Evolutionary conservation across 1,284 basidiomycete species (phyloP), one percentile per base, ranked within the genome.

Genomic region (Cutaneotrichosporon cutaneum): DNA sequence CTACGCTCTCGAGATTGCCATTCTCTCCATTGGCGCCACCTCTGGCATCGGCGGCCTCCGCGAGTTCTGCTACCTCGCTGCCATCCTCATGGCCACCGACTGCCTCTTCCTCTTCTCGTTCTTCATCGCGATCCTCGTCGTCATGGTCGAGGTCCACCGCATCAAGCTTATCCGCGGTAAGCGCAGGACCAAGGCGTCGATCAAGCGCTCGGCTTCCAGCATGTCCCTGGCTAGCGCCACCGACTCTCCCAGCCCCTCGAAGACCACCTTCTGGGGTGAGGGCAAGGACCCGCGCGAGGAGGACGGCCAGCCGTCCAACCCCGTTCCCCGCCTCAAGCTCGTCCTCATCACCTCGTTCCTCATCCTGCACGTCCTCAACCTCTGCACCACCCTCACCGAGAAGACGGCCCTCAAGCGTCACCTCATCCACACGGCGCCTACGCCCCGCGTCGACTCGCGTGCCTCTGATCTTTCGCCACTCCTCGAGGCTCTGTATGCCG

Each of bases 91-190:
- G 58, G 84, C 85, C 11, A 85, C 93, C 59, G 95, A 99, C 78
- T 96, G 93, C 77, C 73, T 93, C 55, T 85, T 94, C 77, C 85
- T 97, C 66, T 90, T 90, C 78, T 92, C 92, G 0, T 96, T 97
- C 81, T 90, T 94, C 76, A 85, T 90, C 1, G 88, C 91, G 3
- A 87, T 98, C 62, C 82, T 99, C 64, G 88, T 88, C 45, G 85
- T 99, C 76, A 96, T 98, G 90, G 89, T 98, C 69, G 95, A 98
- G 83, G 82, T 86, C 32, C 83, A 85, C 68, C 81, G 85, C 44
- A 85, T 86, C 77, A 85, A 84, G 77, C 77, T 83, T 58, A 81
- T 84, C 70, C 80, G 83, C n/a, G 81, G 81, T 55, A 76, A 74
- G 60, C 65, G 68, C 32, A 54, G 61, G 54, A 58, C 61, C 56